Evolutionary conservation across 2,329 filamentous ascomycete species (phyloP), one percentile per base, ranked within the genome.

Genomic region (Juglanconis juglandina): DNA sequence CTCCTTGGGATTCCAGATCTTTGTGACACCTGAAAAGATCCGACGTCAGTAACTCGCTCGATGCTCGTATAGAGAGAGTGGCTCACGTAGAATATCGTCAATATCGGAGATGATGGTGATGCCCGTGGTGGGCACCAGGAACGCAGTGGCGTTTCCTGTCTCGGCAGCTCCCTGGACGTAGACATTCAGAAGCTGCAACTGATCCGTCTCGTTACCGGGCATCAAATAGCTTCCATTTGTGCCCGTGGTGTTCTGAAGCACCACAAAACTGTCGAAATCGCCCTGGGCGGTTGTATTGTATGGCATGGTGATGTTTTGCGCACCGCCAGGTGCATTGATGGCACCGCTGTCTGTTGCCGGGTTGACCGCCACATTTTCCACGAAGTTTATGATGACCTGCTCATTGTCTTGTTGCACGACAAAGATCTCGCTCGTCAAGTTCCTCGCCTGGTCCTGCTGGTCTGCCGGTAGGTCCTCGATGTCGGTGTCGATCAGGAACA

Each of bases 31-130:
- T 59, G 6, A 13, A 44, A 10, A 2, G 11, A 6, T 13, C 9
- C n/a, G 8, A 32, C 17, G 57, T 63, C 3, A 63, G 53, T 41
- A 47, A 34, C 8, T 11, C 7, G 3, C 7, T 51, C 2, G 14
- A 9, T n/a, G n/a, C 24, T 30, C n/a, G 8, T 9, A n/a, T 2
- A 4, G 34, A n/a, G 2, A n/a, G 1, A 8, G 6, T 13, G 5
- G 51, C 58, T 59, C 30, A n/a, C 90, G 86, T 0, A 92, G 81
- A 60, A 92, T 91, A 68, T 93, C 90, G 66, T 92, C 90, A 63
- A 93, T 90, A 68, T 93, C 90, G 1, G 86, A 90, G 66, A 93
- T 77, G 62, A 93, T 79, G 1, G 90, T 92, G 30, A 91, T 74
- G 17, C 90, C 90, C 13, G 80, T 77, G 0, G 85, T 77, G 0